phyloP scores from a whole-genome alignment of 2,329 filamentous ascomycete species.

The Aphanoascus verrucosus region DNA sequence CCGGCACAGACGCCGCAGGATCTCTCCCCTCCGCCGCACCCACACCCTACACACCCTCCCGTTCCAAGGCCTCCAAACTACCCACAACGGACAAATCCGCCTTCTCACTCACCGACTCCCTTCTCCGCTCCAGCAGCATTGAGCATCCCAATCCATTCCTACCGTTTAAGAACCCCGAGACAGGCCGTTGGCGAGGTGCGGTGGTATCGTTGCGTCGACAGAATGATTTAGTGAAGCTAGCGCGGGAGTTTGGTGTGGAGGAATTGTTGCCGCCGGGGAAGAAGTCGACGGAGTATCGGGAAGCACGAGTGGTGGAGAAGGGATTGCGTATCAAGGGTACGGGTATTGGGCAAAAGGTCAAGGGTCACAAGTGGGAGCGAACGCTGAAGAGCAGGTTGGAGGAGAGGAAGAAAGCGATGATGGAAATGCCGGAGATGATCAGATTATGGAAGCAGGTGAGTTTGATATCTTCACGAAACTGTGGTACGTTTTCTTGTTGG shows the following conservation, averaged over 20 bases:
- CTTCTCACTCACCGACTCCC: slow-evolving; percentile 24
- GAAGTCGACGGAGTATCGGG: slow-evolving; percentile 60
- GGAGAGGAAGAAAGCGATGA: slow-evolving; percentile 79
- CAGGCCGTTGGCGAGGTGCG: slow-evolving; percentile 74
- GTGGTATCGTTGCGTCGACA: slow-evolving; percentile 75
- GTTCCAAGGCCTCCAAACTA: slow-evolving; percentile 32
- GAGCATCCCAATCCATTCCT: slow-evolving; percentile 66
- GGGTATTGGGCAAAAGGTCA: slow-evolving; percentile 82
- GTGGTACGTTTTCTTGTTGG: neutral
- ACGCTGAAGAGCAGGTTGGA: slow-evolving; percentile 74
- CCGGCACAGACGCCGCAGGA: slow-evolving; percentile 15
- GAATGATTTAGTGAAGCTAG: slow-evolving; percentile 72
- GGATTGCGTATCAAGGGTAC: slow-evolving; percentile 84
- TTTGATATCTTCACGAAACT: slow-evolving; percentile 13
- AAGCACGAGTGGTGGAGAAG: slow-evolving; percentile 62
- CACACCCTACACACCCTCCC: slow-evolving; percentile 33
- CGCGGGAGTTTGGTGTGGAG: slow-evolving; percentile 65
- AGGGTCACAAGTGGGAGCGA: slow-evolving; percentile 90
- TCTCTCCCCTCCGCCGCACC: slow-evolving; percentile 37
- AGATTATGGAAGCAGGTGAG: slow-evolving; percentile 84
- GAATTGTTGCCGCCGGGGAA: slow-evolving; percentile 64
- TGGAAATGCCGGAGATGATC: slow-evolving; percentile 88
- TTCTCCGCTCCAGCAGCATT: slow-evolving; percentile 32
- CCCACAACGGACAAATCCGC: slow-evolving; percentile 21
- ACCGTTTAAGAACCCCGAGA: slow-evolving; percentile 64